These are phyloP conservation scores for Syzygium jambos DNA, from an alignment of 345 rosid species.

Conservation along the genomic window DNA sequence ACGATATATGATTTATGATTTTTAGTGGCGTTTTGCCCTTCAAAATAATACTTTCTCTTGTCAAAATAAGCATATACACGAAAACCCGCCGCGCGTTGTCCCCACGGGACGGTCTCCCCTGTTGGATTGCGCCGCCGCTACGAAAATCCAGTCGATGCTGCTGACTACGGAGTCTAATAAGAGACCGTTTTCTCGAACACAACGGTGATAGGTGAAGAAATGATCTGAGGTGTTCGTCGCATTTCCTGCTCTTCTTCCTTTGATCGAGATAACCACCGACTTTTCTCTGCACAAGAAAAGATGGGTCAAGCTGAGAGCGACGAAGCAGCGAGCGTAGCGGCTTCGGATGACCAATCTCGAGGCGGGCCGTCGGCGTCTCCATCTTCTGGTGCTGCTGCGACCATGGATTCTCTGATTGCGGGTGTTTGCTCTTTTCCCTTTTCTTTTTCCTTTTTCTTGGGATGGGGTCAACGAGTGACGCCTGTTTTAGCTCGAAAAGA, in stretches of 20 bases:
- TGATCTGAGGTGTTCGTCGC: not conserved
- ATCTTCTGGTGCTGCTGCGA: conserved; percentile 7
- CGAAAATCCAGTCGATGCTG: not conserved
- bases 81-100: not conserved
- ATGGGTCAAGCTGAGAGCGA: not conserved
- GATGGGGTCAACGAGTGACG: not conserved
- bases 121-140: not conserved
- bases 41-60: not conserved
- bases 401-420: conserved; percentile 49
- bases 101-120: not conserved
- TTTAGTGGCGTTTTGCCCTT: too few relatives aligned
- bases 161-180: not conserved
- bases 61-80: not conserved
- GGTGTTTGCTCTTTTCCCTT: conserved; percentile 18
- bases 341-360: not conserved
- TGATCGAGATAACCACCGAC: not conserved
- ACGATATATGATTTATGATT: too few relatives aligned
- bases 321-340: not conserved
- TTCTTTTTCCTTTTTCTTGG: not conserved
- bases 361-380: not conserved
- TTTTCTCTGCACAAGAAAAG: not conserved
- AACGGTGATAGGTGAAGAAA: not conserved
- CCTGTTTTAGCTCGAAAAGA: not conserved
- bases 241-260: not conserved
- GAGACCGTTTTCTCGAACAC: not conserved